phyloP scores from a whole-genome alignment of 345 rosid species.

The Dovyalis caffra region DNA sequence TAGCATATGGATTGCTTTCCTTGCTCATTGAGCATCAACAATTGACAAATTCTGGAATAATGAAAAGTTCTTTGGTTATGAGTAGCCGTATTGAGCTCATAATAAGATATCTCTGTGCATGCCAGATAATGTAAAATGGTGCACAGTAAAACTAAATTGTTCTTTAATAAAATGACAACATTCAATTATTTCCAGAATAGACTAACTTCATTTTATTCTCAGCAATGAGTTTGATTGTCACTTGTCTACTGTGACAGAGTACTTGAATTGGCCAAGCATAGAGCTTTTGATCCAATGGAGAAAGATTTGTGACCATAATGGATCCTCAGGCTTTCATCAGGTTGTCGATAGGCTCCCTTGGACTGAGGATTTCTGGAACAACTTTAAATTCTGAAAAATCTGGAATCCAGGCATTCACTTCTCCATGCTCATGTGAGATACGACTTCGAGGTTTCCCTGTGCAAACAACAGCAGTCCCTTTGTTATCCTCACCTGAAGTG shows the following conservation, averaged over 20 bases:
- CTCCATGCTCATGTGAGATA: constrained; percentile 76
- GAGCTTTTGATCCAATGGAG: constrained; percentile 45
- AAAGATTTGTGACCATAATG: constrained; percentile 58
- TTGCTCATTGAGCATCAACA: neutral
- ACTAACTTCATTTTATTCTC: neutral
- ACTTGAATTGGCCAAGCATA: constrained; percentile 29
- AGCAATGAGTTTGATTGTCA: neutral
- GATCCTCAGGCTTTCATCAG: constrained; percentile 97
- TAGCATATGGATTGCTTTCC: neutral
- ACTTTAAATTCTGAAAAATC: constrained; percentile 41
- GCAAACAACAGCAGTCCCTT: constrained; percentile 68
- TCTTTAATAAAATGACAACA: neutral
- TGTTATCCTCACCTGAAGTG: constrained; percentile 67
- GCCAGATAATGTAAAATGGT: neutral
- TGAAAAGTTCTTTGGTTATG: neutral
- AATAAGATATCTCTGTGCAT: neutral
- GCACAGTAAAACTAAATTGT: neutral
- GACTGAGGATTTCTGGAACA: constrained; percentile 63
- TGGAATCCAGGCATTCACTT: constrained; percentile 45
- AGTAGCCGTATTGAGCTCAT: neutral
- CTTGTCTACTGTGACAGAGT: constrained; percentile 24
- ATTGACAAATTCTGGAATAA: neutral
- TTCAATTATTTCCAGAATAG: neutral
- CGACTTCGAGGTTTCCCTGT: constrained; percentile 88
- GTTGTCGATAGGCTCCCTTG: constrained; percentile 78